These are phyloP conservation scores for Physcomitrellopsis africana DNA, from an alignment of 225 moss, liverwort and hornwort species.

Conservation along the genomic window DNA sequence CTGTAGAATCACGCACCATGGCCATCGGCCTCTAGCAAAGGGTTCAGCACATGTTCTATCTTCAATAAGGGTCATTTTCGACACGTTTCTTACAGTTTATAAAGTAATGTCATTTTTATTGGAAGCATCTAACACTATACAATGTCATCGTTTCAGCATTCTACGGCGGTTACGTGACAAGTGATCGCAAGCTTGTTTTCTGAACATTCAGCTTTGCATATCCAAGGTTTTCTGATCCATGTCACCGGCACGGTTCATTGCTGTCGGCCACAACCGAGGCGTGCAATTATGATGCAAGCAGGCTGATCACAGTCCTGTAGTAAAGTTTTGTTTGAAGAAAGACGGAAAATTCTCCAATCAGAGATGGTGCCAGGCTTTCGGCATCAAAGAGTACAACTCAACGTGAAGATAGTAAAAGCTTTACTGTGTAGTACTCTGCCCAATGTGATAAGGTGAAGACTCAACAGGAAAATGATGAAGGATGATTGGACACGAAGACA, in stretches of 20 bases:
- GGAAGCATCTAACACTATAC: no score
- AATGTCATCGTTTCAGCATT: neutral
- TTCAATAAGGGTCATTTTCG: no score
- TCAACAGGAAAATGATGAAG: constrained; percentile 25
- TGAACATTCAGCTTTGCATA: neutral
- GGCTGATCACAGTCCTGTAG: constrained; percentile 4
- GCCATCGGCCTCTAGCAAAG: no score
- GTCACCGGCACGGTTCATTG: constrained; percentile 20
- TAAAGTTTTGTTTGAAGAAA: neutral
- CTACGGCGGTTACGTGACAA: neutral
- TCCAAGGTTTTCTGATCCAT: constrained; percentile 17
- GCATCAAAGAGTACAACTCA: neutral
- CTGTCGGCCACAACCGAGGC: neutral
- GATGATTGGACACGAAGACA: constrained; percentile 36
- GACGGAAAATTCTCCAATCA: neutral
- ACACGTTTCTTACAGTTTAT: no score
- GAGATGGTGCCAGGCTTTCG: neutral
- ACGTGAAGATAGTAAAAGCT: constrained; percentile 10
- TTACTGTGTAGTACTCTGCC: no score
- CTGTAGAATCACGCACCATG: no score
- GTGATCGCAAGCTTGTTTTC: neutral
- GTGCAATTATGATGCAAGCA: constrained; percentile 13
- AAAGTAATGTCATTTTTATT: no score
- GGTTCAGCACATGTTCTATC: no score
- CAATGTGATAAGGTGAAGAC: constrained; percentile 8